These are phyloP conservation scores for Colletotrichum tabaci DNA, from an alignment of 2,329 filamentous ascomycete genomes.

Conservation along the genomic window DNA sequence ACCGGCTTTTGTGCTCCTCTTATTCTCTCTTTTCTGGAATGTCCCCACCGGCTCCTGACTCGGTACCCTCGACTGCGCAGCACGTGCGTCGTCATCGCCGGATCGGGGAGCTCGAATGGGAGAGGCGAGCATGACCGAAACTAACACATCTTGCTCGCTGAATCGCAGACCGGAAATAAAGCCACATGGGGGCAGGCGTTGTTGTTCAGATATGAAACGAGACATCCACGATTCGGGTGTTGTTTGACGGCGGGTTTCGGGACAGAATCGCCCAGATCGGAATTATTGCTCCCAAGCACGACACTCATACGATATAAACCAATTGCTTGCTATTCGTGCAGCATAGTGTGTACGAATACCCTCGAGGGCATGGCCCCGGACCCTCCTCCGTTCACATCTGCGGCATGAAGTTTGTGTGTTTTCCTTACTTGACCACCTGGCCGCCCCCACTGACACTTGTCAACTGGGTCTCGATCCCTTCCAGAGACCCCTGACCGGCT, in stretches of 20 bases:
- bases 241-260: conserved; percentile 9
- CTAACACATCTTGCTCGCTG: background rate
- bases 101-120: background rate
- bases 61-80: background rate
- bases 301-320: too few species aligned
- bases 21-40: conserved; percentile 20
- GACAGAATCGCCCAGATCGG: background rate
- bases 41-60: conserved; percentile 29
- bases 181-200: background rate
- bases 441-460: conserved; percentile 20
- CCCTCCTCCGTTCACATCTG: conserved; percentile 4
- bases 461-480: background rate
- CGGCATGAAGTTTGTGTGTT: background rate
- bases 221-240: background rate
- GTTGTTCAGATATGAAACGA: background rate
- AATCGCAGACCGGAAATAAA: conserved; percentile 1
- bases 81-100: conserved; percentile 19
- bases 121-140: background rate
- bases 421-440: background rate
- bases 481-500: background rate
- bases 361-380: background rate
- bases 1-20: conserved; percentile 20
- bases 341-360: too few species aligned
- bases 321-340: too few species aligned
- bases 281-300: background rate